Conservation (phyloP, 140 eudicot genomes). For the Bidens hawaiensis region DNA sequence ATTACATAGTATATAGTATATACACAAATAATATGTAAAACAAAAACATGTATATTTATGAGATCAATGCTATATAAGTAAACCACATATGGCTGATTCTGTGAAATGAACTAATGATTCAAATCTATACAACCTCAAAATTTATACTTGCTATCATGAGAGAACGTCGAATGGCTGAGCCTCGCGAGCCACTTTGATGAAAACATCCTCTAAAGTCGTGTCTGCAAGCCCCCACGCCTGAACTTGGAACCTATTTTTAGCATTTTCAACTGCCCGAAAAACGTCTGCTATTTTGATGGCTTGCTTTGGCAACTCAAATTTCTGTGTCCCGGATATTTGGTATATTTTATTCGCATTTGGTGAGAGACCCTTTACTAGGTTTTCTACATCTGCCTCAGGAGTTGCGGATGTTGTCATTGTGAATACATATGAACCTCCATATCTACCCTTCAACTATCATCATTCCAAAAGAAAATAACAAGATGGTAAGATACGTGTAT, state of each 20-base stretch:
- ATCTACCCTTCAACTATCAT: conserved; percentile 80
- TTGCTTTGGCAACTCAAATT: conserved; percentile 86
- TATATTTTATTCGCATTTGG: conserved; percentile 68
- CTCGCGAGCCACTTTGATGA: conserved; percentile 85
- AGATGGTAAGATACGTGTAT: conserved; percentile 3
- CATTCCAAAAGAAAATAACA: not conserved
- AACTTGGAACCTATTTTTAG: conserved; percentile 75
- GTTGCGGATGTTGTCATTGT: conserved; percentile 76
- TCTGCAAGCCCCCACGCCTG: conserved; percentile 96
- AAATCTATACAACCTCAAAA: not conserved
- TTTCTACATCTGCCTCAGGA: conserved; percentile 71
- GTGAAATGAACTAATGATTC: not conserved
- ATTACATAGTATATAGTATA: not conserved
- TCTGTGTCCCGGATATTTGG: conserved; percentile 86
- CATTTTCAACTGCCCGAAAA: conserved; percentile 74
- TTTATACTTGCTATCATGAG: conserved; percentile 35
- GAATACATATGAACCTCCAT: conserved; percentile 82
- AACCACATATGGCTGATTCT: not conserved
- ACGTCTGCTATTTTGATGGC: conserved; percentile 69
- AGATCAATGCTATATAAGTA: conserved; percentile 3
- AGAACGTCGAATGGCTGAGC: conserved; percentile 58
- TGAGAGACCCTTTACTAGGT: conserved; percentile 51
- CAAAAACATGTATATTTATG: not conserved
- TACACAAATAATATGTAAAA: not conserved
- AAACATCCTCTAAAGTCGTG: conserved; percentile 88